Percentiles rank a stretch among this genome's conserved stretches.
Conservation (phyloP, 805 yeast genomes). For the Saccharomycopsis guyanensis region DNA sequence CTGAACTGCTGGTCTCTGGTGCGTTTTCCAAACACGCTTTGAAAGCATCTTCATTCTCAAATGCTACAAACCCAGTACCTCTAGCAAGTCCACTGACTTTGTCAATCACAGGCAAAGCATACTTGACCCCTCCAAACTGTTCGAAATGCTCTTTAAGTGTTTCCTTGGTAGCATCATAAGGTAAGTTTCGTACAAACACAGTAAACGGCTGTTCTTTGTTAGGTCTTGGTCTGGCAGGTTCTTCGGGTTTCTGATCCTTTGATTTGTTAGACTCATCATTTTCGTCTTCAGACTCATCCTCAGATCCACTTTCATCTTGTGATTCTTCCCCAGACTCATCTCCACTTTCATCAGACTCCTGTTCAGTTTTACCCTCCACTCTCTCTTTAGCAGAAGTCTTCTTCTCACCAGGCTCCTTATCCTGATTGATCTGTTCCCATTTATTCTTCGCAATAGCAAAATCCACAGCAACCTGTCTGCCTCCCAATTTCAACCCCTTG, state of each 20-base stretch:
- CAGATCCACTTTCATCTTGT: conserved; percentile 26
- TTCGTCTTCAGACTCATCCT: conserved; percentile 24
- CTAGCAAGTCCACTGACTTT: conserved; percentile 76
- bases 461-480: conserved; percentile 89
- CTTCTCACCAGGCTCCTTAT: conserved; percentile 34
- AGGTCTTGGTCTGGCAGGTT: conserved; percentile 31
- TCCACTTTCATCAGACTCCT: conserved; percentile 29
- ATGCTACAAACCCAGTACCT: conserved; percentile 95
- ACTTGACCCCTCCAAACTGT: conserved; percentile 80
- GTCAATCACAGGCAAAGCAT: conserved; percentile 91
- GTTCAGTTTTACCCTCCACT: conserved; percentile 31
- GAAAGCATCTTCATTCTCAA: conserved; percentile 52
- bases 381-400: conserved; percentile 28
- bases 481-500: conserved; percentile 72
- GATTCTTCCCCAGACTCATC: conserved; percentile 28
- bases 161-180: conserved; percentile 88
- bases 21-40: conserved; percentile 67
- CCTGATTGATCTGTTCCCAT: conserved; percentile 53
- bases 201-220: conserved; percentile 67
- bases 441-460: conserved; percentile 82
- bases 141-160: conserved; percentile 68
- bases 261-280: conserved; percentile 18
- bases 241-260: conserved; percentile 27
- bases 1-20: conserved; percentile 53
- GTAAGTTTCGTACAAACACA: conserved; percentile 84